These are phyloP conservation scores for Solanum ahanhuiri DNA, from an alignment of 257 asterid species.

Conservation along the genomic window DNA sequence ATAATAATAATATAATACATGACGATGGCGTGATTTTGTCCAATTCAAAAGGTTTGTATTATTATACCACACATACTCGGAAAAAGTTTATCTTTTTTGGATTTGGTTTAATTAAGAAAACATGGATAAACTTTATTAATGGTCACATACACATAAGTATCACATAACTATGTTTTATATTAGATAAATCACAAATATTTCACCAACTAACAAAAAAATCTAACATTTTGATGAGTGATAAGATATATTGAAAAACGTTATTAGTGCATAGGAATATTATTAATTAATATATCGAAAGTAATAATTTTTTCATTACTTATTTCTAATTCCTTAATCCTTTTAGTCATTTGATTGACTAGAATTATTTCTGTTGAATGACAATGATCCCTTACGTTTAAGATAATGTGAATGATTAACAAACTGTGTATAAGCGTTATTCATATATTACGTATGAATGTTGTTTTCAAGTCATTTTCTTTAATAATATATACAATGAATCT, in stretches of 20 bases:
- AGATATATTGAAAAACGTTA: neutral
- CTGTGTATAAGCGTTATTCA: neutral
- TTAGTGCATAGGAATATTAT: no score
- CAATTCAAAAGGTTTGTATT: neutral
- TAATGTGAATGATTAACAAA: neutral
- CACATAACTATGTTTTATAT: neutral
- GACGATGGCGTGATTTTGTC: neutral
- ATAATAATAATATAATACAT: neutral
- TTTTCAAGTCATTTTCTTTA: neutral
- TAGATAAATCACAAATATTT: neutral
- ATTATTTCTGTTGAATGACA: neutral
- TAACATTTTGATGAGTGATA: neutral
- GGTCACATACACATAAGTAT: no score
- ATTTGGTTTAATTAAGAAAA: neutral
- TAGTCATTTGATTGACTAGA: neutral
- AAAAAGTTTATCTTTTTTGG: neutral
- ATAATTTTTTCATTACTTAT: no score
- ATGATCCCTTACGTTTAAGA: neutral
- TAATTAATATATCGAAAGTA: no score
- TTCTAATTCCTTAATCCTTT: neutral
- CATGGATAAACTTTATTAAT: neutral
- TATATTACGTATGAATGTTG: neutral
- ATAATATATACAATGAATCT: neutral
- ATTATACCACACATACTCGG: neutral
- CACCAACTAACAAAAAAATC: neutral